Evolutionary conservation across 2,329 filamentous ascomycete genomes (phyloP).

Genomic region (Fusarium praegraminearum): DNA sequence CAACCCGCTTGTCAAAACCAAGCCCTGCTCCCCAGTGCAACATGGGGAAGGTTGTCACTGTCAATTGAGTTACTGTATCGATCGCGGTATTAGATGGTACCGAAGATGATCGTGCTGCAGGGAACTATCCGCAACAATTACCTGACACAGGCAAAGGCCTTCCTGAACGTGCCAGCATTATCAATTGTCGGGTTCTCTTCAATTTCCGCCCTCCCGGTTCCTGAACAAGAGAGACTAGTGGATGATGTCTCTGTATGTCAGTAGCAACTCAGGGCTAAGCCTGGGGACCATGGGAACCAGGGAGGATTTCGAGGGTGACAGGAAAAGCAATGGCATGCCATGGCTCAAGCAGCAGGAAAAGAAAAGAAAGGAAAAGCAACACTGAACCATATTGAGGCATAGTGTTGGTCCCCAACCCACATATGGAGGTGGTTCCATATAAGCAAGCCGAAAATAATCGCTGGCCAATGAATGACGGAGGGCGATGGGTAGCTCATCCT

Average conservation of each 20-base stretch:
- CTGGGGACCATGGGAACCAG: slow-evolving; percentile 3
- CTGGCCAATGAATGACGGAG: slow-evolving; percentile 42
- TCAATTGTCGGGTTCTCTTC: slow-evolving; percentile 23
- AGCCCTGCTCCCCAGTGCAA: slow-evolving; percentile 24
- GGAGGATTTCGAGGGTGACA: slow-evolving; percentile 13
- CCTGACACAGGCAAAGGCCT: slow-evolving; percentile 13
- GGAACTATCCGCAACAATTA: slow-evolving; percentile 18
- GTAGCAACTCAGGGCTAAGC: slow-evolving; percentile 10
- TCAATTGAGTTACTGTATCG: slow-evolving; percentile 31
- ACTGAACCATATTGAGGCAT: slow-evolving; percentile 37
- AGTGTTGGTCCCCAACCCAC: slow-evolving; percentile 36
- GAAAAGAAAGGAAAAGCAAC: slow-evolving; percentile 40
- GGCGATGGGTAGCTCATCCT: slow-evolving; percentile 35
- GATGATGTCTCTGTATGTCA: slow-evolving; percentile 13
- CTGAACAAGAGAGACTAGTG: slow-evolving; percentile 5
- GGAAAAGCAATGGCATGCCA: slow-evolving; percentile 37
- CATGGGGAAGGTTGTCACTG: slow-evolving; percentile 20
- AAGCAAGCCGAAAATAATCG: slow-evolving; percentile 32
- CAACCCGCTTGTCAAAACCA: slow-evolving; percentile 29
- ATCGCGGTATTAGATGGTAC: slow-evolving; percentile 31
- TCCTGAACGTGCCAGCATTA: not conserved
- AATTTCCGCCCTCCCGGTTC: slow-evolving; percentile 1
- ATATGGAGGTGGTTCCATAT: slow-evolving; percentile 38
- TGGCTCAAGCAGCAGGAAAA: slow-evolving; percentile 22
- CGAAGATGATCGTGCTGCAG: slow-evolving; percentile 32